These are phyloP conservation scores for Crucihimalaya himalaica DNA, from an alignment of 345 rosid species.

Conservation along the genomic window DNA sequence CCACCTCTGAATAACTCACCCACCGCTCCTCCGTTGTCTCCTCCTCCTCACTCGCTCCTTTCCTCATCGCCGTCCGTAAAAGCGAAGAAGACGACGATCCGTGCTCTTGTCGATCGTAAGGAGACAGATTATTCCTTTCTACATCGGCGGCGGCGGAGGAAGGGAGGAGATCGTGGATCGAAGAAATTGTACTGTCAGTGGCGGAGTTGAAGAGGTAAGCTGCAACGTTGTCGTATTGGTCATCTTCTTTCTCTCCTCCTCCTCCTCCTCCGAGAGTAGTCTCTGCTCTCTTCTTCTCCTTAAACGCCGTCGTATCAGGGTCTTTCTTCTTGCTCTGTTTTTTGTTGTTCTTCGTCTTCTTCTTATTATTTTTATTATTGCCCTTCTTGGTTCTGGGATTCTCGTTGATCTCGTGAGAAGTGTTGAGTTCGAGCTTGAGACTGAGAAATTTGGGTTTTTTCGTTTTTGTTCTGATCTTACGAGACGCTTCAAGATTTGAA, in stretches of 20 bases:
- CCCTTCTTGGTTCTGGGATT: conserved; percentile 9
- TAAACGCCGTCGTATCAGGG: neutral
- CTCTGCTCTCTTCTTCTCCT: conserved; percentile 23
- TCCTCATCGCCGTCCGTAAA: conserved; percentile 70
- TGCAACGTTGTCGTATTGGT: conserved; percentile 54
- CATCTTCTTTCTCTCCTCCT: conserved; percentile 31
- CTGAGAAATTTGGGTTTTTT: conserved; percentile 73
- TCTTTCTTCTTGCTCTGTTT: conserved; percentile 32
- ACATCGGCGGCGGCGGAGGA: conserved; percentile 38
- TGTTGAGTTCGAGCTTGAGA: conserved; percentile 50
- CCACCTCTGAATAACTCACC: conserved; percentile 82
- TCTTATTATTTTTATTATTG: conserved; percentile 34
- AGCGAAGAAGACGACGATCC: conserved; percentile 44
- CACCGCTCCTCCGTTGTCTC: conserved; percentile 84
- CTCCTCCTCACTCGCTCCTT: conserved; percentile 57
- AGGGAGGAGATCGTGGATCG: conserved; percentile 64
- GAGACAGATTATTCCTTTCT: conserved; percentile 33
- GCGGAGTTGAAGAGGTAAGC: conserved; percentile 54
- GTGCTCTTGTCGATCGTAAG: conserved; percentile 34
- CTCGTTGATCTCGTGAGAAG: conserved; percentile 30
- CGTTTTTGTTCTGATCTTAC: conserved; percentile 57
- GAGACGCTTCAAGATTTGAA: conserved; percentile 38
- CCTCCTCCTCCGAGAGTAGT: conserved; percentile 2
- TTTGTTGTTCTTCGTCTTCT: conserved; percentile 31
- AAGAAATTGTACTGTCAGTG: conserved; percentile 48